Base-by-base conservation (phyloP, 1,284 basidiomycete genomes). In the Cerioporus squamosus region DNA sequence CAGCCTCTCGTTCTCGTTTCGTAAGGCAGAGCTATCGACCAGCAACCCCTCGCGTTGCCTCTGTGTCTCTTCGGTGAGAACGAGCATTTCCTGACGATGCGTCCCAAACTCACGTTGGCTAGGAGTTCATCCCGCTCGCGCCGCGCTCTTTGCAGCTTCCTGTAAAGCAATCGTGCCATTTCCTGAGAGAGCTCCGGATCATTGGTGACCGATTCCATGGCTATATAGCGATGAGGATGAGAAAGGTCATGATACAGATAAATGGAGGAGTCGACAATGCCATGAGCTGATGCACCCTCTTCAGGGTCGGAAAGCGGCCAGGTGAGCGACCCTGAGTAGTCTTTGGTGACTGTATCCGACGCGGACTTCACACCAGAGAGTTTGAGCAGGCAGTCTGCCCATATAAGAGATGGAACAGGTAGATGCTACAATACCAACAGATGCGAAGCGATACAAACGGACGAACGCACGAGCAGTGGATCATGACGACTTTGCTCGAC, bases 401-500 rank as follows among this genome's bases (percentile, higher is more conserved):
- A 36, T 10, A 36, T 6, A 36, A 36, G 8, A 36, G 3, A 36
- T 36, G 33, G 3, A 36, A 6, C 33, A 7, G 33, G 9, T 9
- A 36, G 4, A 36, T 36, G 33, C 33, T 36, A 36, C 33, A 12
- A 36, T 36, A 15, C 9, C 33, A 36, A 36, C 12, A 36, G 12
- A 36, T 10, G 12, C 12, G 33, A 36, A 36, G 33, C 10, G 10
- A 36, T 7, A 36, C 33, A 12, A 36, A 36, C 33, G 14, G 12
- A 36, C 33, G 33, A 7, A 36, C 33, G 33, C 6, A 12, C 33
- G 10, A 12, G 23, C n/a, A 14, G 18, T 26, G 14, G 33, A 48
- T 51, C 33, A 65, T 44, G 46, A 68, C 31, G 66, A 43, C 57
- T 67, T 72, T 53, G 60, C 45, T 62, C 75, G 74, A 67, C 77